Base-by-base conservation (phyloP, 805 yeast genomes). In the Yarrowia keelungensis region DNA sequence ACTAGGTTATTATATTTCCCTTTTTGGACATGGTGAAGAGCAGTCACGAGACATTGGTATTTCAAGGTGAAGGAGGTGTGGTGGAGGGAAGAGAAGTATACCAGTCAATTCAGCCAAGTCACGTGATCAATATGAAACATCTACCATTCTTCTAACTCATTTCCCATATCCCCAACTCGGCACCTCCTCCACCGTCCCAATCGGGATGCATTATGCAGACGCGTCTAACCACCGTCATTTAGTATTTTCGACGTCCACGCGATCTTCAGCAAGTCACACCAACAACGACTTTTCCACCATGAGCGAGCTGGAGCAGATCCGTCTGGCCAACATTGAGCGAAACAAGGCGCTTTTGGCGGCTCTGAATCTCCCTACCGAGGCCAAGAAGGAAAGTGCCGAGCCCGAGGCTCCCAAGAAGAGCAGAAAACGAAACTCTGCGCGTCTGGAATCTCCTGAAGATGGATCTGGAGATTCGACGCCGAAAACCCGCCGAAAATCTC, bases 261-360 rank as follows among this genome's bases (percentile, higher is more conserved):
- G 62, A 56, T 38, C 61, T 35, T 2, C 36, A 38, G 14, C 5
- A 15, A 7, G 1, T 12, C 1, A 19, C 8, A 46, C 15, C 2
- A 10, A 5, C 19, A 3, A 1, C 11, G 32, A 26, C 32, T 26
- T 26, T 26, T 26, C 39, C 4, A 45, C 12, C 46, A 62, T 75
- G 47, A 73, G 76, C 45, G 79, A 75, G 26, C 70, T 78, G 41
- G 80, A 78, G 67, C 71, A 71, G 46, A 74, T 75, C 70, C 66
- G 80, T 36, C 73, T 68, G 53, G 78, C 74, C 45, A 78, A 78
- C 75, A 95, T 94, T 70, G 90, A 87, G 71, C 82, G 98, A 62
- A 95, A 94, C 78, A 87, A 87, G 76, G 90, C 87, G 72, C 83
- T 93, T 32, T 81, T 94, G 66, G 83, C 86, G 72, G 86, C 89